Base-by-base conservation (phyloP, 805 yeast genomes). In the Saccharomycopsis sp. region DNA sequence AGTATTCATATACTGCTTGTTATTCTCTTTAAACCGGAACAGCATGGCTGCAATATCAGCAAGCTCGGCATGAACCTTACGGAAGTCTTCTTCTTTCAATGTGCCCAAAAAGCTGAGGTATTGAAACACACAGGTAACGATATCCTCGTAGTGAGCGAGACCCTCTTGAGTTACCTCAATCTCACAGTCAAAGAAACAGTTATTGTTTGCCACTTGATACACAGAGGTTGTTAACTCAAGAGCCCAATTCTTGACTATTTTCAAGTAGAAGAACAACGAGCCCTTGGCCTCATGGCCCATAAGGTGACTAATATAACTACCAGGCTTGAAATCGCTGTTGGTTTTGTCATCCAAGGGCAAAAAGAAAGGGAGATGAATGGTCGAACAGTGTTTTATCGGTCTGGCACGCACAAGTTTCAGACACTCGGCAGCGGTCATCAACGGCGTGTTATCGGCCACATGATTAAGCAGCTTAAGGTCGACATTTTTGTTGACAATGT, bases 251-350 rank as follows among this genome's bases (percentile, higher is more conserved):
- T 79, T 74, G 38, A 73, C 55, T 3, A 57, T 69, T 72, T 90
- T 93, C 64, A 93, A 79, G 63, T 77, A 79, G 58, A 84, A 80
- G 41, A 90, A 75, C 19, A 93, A 70, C 1, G 97, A 90, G 1
- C 98, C 98, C 54, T 85, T 78, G 53, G 94, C 88, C 73, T 93
- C 99, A 70, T 93, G 98, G 47, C 98, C 98, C 53, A 93, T 73
- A 56, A 94, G 75, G 70, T 94, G 97, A 20, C 92, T 82, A 64
- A 75, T 79, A 70, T 90, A 87, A 58, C 78, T 81, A 3, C 81
- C 78, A 0, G 97, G 96, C 64, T 83, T 83, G 23, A 79, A 78
- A 56, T 80, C 79, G 88, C 92, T 88, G 55, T 73, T 70, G 24
- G 79, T 80, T 55, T 81, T 80, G 63, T 85, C 85, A 67, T 88